Conservation (phyloP, 73 alveolate genomes). For the Paraurostyla sp. region DNA sequence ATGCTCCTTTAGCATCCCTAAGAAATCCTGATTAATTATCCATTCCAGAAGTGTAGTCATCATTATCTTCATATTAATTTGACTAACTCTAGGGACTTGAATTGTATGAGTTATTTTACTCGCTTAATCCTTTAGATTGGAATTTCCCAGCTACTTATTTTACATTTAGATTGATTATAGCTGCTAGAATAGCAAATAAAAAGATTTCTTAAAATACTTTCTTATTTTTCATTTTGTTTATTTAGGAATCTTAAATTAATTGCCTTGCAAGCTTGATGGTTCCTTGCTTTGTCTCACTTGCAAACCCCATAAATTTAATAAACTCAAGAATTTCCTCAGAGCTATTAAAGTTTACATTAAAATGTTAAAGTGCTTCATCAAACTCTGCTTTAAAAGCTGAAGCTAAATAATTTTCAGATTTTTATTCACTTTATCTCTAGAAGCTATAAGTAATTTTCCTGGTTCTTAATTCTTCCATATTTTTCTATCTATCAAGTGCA, state of each 20-base stretch:
- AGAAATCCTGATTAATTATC: too few relatives aligned
- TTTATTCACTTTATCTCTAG: not conserved
- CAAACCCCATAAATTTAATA: not conserved
- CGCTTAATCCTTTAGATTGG: too few relatives aligned
- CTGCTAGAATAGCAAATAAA: too few relatives aligned
- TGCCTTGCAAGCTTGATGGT: not conserved
- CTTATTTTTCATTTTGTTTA: not conserved
- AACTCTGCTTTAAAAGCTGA: not conserved
- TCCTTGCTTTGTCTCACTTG: not conserved
- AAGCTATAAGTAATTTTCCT: not conserved
- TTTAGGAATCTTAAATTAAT: not conserved
- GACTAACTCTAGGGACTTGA: too few relatives aligned
- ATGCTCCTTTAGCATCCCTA: too few relatives aligned
- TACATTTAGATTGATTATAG: too few relatives aligned
- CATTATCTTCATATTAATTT: too few relatives aligned
- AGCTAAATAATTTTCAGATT: not conserved
- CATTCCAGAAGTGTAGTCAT: too few relatives aligned
- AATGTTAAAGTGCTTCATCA: not conserved
- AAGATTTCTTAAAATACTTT: too few relatives aligned
- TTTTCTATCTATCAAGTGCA: slow-evolving; percentile 9
- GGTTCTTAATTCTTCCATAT: not conserved
- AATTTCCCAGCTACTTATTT: too few relatives aligned
- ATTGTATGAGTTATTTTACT: too few relatives aligned
- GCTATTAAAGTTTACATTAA: not conserved
- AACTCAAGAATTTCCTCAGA: not conserved